phyloP scores from a whole-genome alignment of 75 land plant genomes.

The Adiantum capillusveneris region DNA sequence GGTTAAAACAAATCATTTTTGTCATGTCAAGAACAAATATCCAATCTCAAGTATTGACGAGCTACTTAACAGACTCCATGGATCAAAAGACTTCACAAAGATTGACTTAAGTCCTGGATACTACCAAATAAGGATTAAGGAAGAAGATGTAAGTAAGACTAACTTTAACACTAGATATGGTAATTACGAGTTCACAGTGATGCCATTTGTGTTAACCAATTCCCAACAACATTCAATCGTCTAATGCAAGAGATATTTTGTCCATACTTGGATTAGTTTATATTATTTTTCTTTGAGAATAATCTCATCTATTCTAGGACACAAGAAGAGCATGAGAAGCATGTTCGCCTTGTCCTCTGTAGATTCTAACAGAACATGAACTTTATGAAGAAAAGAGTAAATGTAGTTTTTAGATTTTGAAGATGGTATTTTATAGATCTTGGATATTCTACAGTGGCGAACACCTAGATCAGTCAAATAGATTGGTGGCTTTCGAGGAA shows the following conservation, averaged over 20 bases:
- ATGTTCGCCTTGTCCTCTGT: not conserved
- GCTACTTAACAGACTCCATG: not conserved
- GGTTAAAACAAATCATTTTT: too few species aligned
- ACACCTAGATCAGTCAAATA: not conserved
- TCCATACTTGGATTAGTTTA: conserved; percentile 1
- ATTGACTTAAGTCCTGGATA: conserved; percentile 25
- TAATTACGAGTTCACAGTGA: conserved; percentile 17
- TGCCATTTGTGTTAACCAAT: conserved; percentile 26
- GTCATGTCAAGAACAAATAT: too few species aligned
- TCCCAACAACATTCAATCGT: conserved; percentile 9
- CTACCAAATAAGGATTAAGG: conserved; percentile 15
- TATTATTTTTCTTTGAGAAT: conserved; percentile 9
- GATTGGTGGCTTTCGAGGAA: not conserved
- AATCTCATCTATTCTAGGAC: too few species aligned
- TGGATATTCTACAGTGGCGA: not conserved
- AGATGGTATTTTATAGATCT: not conserved
- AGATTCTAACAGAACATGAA: too few species aligned
- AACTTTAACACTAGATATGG: conserved; percentile 20
- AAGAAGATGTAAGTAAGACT: conserved; percentile 13
- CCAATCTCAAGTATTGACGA: not conserved
- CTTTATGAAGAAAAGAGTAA: not conserved
- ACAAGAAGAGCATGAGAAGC: not conserved
- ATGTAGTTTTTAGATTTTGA: not conserved
- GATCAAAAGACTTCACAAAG: conserved; percentile 10
- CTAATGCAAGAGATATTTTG: conserved; percentile 4